Evolutionary conservation across 176 grass and related monocot genomes (phyloP).

Genomic region (Carex parvula): DNA sequence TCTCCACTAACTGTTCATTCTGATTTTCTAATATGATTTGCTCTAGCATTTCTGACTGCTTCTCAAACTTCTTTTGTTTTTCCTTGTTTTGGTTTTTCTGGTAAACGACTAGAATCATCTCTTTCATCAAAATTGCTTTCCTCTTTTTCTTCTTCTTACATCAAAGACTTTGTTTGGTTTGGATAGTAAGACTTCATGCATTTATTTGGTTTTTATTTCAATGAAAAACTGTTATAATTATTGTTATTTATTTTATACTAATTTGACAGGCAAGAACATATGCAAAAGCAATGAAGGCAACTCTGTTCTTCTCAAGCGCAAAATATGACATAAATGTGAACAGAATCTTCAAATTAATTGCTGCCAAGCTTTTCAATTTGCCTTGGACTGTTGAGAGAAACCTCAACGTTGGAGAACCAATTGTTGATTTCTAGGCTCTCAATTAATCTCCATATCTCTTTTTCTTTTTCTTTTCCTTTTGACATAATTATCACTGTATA

Average conservation of each 20-base stretch:
- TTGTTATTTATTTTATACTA: neutral
- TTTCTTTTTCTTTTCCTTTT: neutral
- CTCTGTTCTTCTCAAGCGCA: slow-evolving; percentile 92
- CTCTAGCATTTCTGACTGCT: neutral
- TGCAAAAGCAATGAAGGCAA: slow-evolving; percentile 93
- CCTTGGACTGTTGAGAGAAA: slow-evolving; percentile 89
- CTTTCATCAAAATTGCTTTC: neutral
- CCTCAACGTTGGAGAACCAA: slow-evolving; percentile 93
- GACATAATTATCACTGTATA: neutral
- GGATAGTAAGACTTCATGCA: too few species aligned
- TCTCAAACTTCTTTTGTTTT: neutral
- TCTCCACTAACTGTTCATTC: neutral
- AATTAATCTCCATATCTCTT: neutral
- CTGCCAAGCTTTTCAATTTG: slow-evolving; percentile 79
- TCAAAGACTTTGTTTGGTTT: too few species aligned
- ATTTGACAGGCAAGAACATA: slow-evolving; percentile 76
- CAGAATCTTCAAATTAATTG: slow-evolving; percentile 96
- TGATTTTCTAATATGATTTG: neutral
- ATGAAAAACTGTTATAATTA: neutral
- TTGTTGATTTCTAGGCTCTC: slow-evolving; percentile 67
- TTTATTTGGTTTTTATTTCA: neutral
- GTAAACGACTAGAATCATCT: too few species aligned
- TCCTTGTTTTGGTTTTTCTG: too few species aligned
- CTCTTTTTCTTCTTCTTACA: neutral
- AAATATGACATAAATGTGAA: slow-evolving; percentile 96